Evolutionary conservation across 108 stramenopile genomes (phyloP), one percentile per base, ranked within the genome.

Genomic region (Cyclotella sp.): DNA sequence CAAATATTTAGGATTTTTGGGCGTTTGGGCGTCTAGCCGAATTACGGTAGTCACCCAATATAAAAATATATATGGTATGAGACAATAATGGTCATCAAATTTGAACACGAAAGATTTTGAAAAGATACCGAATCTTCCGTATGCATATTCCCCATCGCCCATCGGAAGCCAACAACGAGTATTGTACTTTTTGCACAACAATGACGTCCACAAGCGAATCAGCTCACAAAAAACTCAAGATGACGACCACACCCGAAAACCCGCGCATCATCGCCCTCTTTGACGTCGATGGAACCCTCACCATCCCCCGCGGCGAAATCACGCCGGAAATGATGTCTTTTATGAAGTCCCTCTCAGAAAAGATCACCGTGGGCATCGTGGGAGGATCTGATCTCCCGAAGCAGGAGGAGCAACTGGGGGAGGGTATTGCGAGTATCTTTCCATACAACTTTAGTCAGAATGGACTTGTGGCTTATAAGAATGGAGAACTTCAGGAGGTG

Each of bases 391-490:
- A 99, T 64, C 77, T 99, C 10, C 93, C 91, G 55, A 99, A 99
- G 88, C 99, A 99, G 79, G 90, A 96, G 82, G 98, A 99, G 72
- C 99, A 99, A 81, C 91, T 99, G 24, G 99, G 99, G 30, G 89
- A 80, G 34, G 85, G 88, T 30, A 95, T 97, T 73, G 88, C 81
- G 44, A 78, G 87, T 14, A 75, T 95, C 16, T 98, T 97, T 75
- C 97, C 97, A 34, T 99, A 93, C 89, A 97, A 96, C 87, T 99
- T 99, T 77, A 87, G 89, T n/a, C 97, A 99, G 86, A 99, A 99
- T 79, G 99, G 99, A 21, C 87, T 99, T 40, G 96, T 98, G 10
- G 99, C 97, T 4, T 99, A 97, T 89, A 97, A 97, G 78, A 82
- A 94, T 72, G 94, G 91, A 40, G 83, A 85, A 62, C 76, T 95